Evolutionary conservation across 495 filamentous ascomycete species (phyloP), one percentile per base, ranked within the genome.

Genomic region (Penicillium alfredii): DNA sequence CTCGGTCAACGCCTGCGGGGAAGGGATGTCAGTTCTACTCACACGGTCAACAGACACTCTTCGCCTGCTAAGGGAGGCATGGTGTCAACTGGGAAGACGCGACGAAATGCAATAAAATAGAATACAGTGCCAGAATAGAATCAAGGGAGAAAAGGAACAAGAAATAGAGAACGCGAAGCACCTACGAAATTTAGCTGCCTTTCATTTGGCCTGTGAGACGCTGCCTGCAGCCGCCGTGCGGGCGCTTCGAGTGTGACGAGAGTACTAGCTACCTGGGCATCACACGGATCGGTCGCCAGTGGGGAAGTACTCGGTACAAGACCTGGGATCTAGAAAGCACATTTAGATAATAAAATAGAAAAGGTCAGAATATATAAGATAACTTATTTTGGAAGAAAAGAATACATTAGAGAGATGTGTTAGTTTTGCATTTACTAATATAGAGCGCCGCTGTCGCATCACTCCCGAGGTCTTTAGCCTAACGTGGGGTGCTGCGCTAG

Each of bases 41-140:
- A 93, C 87, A 89, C 74, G 8, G 83, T 89, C 49, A 84, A 70
- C 38, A 87, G 64, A 38, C 79, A 73, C 52, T 88, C 84, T 66
- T 93, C 88, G 47, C 84, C 86, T 27, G 78, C 76, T 46, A 74
- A 70, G 44, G 73, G 77, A 56, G 88, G 84, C 88, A 94, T 94
- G 36, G 19, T 60, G 49, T 40, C 24, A 25, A 33, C 25, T 47
- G 6, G 15, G 13, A 17, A n/a, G n/a, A n/a, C n/a, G n/a, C n/a
- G 23, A 35, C 8, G 19, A 30, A 14, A 33, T 17, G 24, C 11
- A 21, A 30, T 18, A 30, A 16, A 18, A n/a, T 19, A 20, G 18
- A 18, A 22, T 33, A 17, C 15, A 43, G 17, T 17, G 19, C 26
- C 16, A 16, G 30, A 38, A 14, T 12, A 30, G 36, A 29, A 25